Percentiles rank a stretch among this genome's conserved stretches.
These are phyloP conservation scores for Hypoxylon rickii DNA, from an alignment of 495 filamentous ascomycete genomes.

Conservation along the genomic window DNA sequence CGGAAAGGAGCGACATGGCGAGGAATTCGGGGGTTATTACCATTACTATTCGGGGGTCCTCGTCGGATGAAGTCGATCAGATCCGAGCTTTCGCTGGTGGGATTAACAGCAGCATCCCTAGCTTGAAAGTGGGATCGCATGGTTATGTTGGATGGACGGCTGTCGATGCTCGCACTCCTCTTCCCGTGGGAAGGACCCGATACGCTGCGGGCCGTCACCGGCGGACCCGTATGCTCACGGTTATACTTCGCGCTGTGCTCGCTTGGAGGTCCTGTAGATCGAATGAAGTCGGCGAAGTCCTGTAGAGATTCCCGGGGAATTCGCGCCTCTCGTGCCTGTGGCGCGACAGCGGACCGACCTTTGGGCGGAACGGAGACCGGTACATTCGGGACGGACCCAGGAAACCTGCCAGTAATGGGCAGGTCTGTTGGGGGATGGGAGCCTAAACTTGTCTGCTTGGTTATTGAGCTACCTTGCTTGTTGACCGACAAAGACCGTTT, in stretches of 20 bases:
- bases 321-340: slow-evolving; percentile 70
- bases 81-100: slow-evolving; percentile 72
- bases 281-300: slow-evolving; percentile 86
- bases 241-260: slow-evolving; percentile 33
- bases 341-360: slow-evolving; percentile 40
- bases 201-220: slow-evolving; percentile 28
- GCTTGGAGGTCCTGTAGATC: slow-evolving; percentile 72
- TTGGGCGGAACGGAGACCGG: slow-evolving; percentile 37
- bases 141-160: slow-evolving; percentile 37
- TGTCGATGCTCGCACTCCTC: slow-evolving; percentile 36
- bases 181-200: slow-evolving; percentile 28
- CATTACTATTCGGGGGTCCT: slow-evolving; percentile 63
- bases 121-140: slow-evolving; percentile 64
- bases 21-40: slow-evolving; percentile 67
- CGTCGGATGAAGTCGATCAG: slow-evolving; percentile 93
- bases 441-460: slow-evolving; percentile 44
- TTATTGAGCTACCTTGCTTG: slow-evolving; percentile 11
- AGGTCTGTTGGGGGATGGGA: slow-evolving; percentile 45
- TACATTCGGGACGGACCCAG: slow-evolving; percentile 36
- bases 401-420: slow-evolving; percentile 32
- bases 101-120: slow-evolving; percentile 66
- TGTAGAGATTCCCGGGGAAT: slow-evolving; percentile 64
- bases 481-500: slow-evolving; percentile 39
- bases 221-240: slow-evolving; percentile 2
- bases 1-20: slow-evolving; percentile 85